These are phyloP conservation scores for Angophora floribunda DNA, from an alignment of 345 rosid genomes.

Conservation along the genomic window DNA sequence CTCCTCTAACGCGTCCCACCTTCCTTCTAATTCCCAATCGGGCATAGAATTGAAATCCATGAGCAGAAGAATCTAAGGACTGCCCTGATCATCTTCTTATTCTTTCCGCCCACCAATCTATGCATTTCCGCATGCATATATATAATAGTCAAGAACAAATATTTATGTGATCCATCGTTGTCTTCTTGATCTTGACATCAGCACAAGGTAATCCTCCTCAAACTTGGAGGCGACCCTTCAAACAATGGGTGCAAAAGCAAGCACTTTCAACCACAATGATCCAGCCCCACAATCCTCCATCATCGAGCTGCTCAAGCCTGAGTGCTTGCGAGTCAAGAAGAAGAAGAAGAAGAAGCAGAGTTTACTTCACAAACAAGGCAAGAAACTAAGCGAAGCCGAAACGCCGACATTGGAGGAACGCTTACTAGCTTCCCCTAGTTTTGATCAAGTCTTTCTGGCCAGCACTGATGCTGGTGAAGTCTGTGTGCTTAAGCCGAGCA, in stretches of 20 bases:
- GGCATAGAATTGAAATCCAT: not conserved
- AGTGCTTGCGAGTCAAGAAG: not conserved
- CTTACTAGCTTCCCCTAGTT: not conserved
- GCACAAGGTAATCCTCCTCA: not conserved
- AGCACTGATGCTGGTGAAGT: not conserved
- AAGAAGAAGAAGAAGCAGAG: not conserved
- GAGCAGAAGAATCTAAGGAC: not conserved
- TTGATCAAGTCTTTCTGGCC: not conserved
- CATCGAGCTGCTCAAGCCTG: not conserved
- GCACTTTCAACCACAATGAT: not conserved
- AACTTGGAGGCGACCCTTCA: not conserved
- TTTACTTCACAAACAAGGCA: not conserved
- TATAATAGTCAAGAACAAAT: not conserved
- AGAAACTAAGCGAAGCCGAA: not conserved
- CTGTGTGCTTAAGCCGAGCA: not conserved
- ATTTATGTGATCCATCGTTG: not conserved
- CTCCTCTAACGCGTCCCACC: not conserved
- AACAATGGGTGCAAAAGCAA: not conserved
- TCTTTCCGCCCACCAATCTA: not conserved
- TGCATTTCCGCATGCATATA: not conserved
- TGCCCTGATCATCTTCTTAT: not conserved
- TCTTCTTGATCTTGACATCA: not conserved
- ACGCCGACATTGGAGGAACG: not conserved
- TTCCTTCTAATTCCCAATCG: not conserved
- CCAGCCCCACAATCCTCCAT: not conserved